These are phyloP conservation scores for Bipolaris victoriae DNA, from an alignment of 2,329 filamentous ascomycete species.

Conservation along the genomic window DNA sequence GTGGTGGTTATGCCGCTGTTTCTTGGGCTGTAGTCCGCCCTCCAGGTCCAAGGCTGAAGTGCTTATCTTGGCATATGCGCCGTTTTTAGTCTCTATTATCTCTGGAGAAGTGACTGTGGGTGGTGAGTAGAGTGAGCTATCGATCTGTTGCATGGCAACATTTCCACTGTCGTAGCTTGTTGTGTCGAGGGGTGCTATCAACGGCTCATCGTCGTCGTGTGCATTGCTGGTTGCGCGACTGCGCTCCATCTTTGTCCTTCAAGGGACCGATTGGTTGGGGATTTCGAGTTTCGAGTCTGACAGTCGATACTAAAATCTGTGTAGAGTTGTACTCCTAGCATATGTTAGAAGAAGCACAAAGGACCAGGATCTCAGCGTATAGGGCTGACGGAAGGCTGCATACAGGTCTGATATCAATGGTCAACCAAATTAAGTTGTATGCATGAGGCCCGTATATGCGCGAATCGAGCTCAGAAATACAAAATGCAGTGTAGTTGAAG, in stretches of 20 bases:
- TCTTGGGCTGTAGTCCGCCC: conserved; percentile 26
- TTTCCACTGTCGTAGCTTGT: conserved; percentile 27
- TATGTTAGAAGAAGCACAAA: background rate
- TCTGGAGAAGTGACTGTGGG: conserved; percentile 24
- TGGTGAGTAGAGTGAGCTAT: conserved; percentile 20
- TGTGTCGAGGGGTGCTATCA: conserved; percentile 21
- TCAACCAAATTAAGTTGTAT: background rate
- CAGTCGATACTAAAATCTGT: background rate
- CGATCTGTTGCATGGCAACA: conserved; percentile 32
- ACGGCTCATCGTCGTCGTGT: conserved; percentile 17
- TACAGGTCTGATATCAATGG: background rate
- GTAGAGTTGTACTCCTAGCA: background rate
- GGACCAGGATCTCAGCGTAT: background rate
- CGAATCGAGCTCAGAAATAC: background rate
- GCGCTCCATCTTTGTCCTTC: conserved; percentile 13
- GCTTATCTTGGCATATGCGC: conserved; percentile 26
- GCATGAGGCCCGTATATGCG: background rate
- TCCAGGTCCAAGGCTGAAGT: conserved; percentile 24
- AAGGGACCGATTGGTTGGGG: background rate
- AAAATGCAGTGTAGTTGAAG: background rate
- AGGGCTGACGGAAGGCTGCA: background rate
- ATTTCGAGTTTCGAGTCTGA: background rate
- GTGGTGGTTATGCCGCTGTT: conserved; percentile 12
- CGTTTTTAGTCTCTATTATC: conserved; percentile 20
- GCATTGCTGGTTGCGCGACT: conserved; percentile 6